phyloP scores from a whole-genome alignment of 352 stramenopile species.

The Globisporangium barbulae region DNA sequence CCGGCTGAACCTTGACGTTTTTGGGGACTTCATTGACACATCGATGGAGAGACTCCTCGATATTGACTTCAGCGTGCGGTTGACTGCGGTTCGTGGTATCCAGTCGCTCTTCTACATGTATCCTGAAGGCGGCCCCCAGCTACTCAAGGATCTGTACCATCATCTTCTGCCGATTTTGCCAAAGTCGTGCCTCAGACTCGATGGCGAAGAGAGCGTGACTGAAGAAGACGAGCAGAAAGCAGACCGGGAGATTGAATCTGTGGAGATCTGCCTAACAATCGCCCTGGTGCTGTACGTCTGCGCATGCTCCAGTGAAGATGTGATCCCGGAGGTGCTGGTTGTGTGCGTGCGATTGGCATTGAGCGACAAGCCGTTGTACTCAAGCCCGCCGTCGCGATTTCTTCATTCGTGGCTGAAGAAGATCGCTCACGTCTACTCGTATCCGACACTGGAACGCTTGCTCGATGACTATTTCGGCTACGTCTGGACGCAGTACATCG shows the following conservation, averaged over 20 bases:
- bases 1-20: constrained; percentile 47
- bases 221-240: not conserved
- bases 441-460: constrained; percentile 34
- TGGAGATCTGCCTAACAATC: constrained; percentile 43
- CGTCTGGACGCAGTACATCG: constrained; percentile 42
- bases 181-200: not conserved
- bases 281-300: constrained; percentile 61
- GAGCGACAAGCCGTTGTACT: constrained; percentile 33
- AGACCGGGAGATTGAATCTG: constrained; percentile 16
- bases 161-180: constrained; percentile 31
- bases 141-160: constrained; percentile 57
- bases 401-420: constrained; percentile 42
- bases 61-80: constrained; percentile 49
- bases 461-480: constrained; percentile 66
- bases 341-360: constrained; percentile 49
- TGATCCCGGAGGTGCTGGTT: constrained; percentile 47
- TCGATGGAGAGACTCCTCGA: constrained; percentile 50
- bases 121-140: constrained; percentile 50
- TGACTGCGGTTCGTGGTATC: constrained; percentile 38
- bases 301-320: constrained; percentile 55
- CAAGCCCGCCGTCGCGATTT: constrained; percentile 25
- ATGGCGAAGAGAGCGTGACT: not conserved
- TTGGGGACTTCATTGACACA: constrained; percentile 49
- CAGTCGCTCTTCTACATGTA: constrained; percentile 84
- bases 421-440: constrained; percentile 48